These are phyloP conservation scores for Galerina sulciceps DNA, from an alignment of 768 basidiomycete genomes.

Conservation along the genomic window DNA sequence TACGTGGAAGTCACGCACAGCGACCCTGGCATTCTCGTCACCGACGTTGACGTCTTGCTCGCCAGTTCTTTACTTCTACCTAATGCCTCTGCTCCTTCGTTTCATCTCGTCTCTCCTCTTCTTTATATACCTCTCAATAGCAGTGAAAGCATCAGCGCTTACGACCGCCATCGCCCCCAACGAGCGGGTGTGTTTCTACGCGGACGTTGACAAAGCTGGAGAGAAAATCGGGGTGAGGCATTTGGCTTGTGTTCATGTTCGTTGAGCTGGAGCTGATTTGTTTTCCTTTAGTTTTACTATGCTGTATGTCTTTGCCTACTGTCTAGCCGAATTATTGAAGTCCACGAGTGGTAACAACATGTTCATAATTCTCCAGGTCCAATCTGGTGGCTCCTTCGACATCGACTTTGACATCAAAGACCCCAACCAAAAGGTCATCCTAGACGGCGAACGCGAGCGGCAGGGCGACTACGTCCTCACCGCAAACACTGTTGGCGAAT, in stretches of 20 bases:
- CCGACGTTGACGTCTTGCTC: conserved; percentile 17
- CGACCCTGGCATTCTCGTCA: conserved; percentile 10
- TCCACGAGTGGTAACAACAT: not conserved
- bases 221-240: conserved; percentile 85
- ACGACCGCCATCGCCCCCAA: conserved; percentile 82
- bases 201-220: conserved; percentile 93
- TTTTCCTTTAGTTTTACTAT: conserved; percentile 84
- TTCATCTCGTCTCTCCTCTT: conserved; percentile 36
- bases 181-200: conserved; percentile 90
- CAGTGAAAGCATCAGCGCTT: conserved; percentile 62
- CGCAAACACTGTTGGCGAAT: conserved; percentile 89
- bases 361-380: conserved; percentile 57
- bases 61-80: not conserved
- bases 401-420: conserved; percentile 94
- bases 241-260: not conserved
- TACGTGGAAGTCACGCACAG: conserved; percentile 22
- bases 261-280: not conserved
- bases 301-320: conserved; percentile 60
- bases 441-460: conserved; percentile 87
- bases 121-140: conserved; percentile 37
- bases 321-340: not conserved
- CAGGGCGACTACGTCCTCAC: conserved; percentile 98
- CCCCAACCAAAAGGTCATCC: conserved; percentile 84
- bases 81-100: conserved; percentile 31
- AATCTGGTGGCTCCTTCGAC: conserved; percentile 97